Evolutionary conservation across 2,329 filamentous ascomycete species (phyloP).

Genomic region (Lasiodiplodia theobromae): DNA sequence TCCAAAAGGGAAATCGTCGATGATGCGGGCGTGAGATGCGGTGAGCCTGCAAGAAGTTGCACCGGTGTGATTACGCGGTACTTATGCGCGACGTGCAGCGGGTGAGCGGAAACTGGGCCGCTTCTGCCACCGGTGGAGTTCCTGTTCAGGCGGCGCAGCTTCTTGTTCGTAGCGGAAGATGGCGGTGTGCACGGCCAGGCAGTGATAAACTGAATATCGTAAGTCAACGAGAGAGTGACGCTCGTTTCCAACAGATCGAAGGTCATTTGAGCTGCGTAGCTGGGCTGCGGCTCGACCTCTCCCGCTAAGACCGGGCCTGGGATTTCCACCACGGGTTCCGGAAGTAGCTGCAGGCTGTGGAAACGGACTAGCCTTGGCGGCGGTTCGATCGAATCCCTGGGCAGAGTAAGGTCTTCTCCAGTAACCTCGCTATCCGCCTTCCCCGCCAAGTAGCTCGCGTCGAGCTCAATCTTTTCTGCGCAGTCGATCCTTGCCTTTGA

Average conservation of each 20-base stretch:
- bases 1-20: constrained; percentile 32
- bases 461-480: constrained; percentile 40
- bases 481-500: constrained; percentile 48
- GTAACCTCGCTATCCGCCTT: constrained; percentile 33
- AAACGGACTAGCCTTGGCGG: constrained; percentile 1
- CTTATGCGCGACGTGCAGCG: constrained; percentile 49
- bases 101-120: constrained; percentile 45
- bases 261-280: constrained; percentile 42
- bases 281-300: constrained; percentile 33
- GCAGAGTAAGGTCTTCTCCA: constrained; percentile 48
- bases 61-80: constrained; percentile 38
- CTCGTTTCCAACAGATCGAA: constrained; percentile 39
- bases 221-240: constrained; percentile 48
- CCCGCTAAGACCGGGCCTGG: constrained; percentile 9
- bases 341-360: constrained; percentile 15
- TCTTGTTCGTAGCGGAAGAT: constrained; percentile 21
- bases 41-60: constrained; percentile 10
- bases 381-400: constrained; percentile 39
- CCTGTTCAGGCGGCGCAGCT: constrained; percentile 40
- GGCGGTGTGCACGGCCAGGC: constrained; percentile 59
- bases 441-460: constrained; percentile 34
- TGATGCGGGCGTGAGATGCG: constrained; percentile 32
- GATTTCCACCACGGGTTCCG: background rate
- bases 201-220: constrained; percentile 62
- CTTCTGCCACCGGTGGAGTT: constrained; percentile 39